phyloP scores from a whole-genome alignment of 768 basidiomycete genomes.

The Pilatotrama ljubarskyi region DNA sequence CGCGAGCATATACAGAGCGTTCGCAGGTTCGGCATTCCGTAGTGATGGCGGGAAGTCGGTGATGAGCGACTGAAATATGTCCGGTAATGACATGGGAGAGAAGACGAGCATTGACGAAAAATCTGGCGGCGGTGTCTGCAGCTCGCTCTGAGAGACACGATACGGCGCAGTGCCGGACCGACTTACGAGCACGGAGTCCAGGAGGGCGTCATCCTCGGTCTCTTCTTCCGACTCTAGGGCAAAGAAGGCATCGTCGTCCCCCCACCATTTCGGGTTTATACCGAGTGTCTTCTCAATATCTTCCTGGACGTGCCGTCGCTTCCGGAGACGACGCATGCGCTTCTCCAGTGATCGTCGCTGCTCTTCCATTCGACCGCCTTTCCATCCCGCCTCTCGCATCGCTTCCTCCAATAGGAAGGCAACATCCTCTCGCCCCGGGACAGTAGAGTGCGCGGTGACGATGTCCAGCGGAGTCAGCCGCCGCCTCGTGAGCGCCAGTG shows the following conservation, averaged over 20 bases:
- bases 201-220: constrained; percentile 49
- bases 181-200: constrained; percentile 23
- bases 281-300: constrained; percentile 57
- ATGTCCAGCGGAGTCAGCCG: constrained; percentile 89
- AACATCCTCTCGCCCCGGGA: constrained; percentile 84
- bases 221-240: constrained; percentile 44
- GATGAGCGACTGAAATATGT: constrained; percentile 82
- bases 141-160: constrained; percentile 25
- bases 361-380: constrained; percentile 73
- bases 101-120: constrained; percentile 93
- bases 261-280: constrained; percentile 68
- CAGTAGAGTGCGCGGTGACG: constrained; percentile 76
- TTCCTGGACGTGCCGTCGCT: constrained; percentile 56
- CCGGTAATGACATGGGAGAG: constrained; percentile 73
- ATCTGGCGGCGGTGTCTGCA: constrained; percentile 70
- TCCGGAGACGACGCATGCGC: constrained; percentile 51
- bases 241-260: constrained; percentile 39
- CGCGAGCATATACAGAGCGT: constrained; percentile 85
- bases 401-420: constrained; percentile 86
- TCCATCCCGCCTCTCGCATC: constrained; percentile 85
- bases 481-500: constrained; percentile 71
- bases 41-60: constrained; percentile 70
- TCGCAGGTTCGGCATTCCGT: constrained; percentile 84
- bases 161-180: not conserved
- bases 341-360: constrained; percentile 61